Base-by-base conservation (phyloP, 345 rosid species). In the Sonneratia alba region DNA sequence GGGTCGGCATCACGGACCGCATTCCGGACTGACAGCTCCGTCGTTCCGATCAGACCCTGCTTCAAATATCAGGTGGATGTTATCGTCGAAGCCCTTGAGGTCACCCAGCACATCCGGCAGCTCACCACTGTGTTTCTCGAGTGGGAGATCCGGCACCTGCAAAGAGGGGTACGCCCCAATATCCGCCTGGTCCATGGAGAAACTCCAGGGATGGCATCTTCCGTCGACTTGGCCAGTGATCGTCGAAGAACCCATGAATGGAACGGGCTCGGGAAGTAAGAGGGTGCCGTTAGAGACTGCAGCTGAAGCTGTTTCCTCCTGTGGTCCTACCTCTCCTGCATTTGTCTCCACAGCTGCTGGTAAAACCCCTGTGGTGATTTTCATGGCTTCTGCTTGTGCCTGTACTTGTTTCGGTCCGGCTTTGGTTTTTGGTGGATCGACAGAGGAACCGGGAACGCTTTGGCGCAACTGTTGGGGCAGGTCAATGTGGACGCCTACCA, bases 21-120 rank as follows among this genome's bases (percentile, higher is more conserved):
- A 42, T 13, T 16, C 24, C 16, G 38, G 38, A 9, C 18, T 27
- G 37, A 37, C 9, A 8, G 32, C 0, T 32, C 34, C 69, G 32
- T 68, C 81, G 66, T 59, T 74, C 15, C 21, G 48, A 15, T 69
- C 68, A 11, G 56, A 45, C 24, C 71, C 83, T 6, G 66, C 43
- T 2, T 83, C 96, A 45, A 94, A 94, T 47, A 91, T 78, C 66
- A 80, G 73, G 82, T 92, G 97, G 53, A 94, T 89, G 82, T 90
- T 80, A 18, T 94, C 97, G 72, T 85, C 96, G 6, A 94, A 92
- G 13, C 92, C 96, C 27, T 27, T 68, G 37, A 72, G 62, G 76
- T 81, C 81, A 0, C 83, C 79, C 43, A 88, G 83, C 74, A 87
- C 72, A 80, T 85, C 88, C 10, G 93, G 89, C 57, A 89, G 38